Base-by-base conservation (phyloP, 2,329 filamentous ascomycete species). In the Aspergillus carbonarius region DNA sequence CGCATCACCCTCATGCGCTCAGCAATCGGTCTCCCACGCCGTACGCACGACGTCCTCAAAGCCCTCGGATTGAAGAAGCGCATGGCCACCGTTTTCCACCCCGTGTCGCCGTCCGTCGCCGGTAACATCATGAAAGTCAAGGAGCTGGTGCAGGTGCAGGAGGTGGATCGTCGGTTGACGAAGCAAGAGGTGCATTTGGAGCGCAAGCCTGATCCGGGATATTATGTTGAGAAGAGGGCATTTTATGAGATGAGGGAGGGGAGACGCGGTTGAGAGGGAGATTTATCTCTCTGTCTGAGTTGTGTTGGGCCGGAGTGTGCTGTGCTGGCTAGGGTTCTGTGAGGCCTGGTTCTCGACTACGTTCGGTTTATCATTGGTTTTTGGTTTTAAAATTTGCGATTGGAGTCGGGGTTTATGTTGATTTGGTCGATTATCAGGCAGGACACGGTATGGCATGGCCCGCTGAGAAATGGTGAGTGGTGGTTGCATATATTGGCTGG, bases 71-170 rank as follows among this genome's bases (percentile, higher is more conserved):
- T 97, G 63, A 90, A 88, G 69, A 91, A 90, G 74, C 90, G 93
- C 70, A 88, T 88, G 83, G 88, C 88, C 71, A 93, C 90, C 55
- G 93, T 96, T 70, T 96, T 96, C 82, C 89, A 96, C 77, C 90
- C 91, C 37, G 92, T 96, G 61, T 85, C 85, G 61, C 86, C 88
- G 42, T 87, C 92, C 66, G 87, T 91, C 62, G 93, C 93, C 9
- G 93, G 93, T 72, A 92, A 96, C 81, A 91, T 97, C 71, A 89
- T 97, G 82, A 89, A 89, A 76, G 92, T 97, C 68, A 97, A 97
- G 81, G 93, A 97, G 79, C 81, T 97, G 63, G 91, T 97, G 47
- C 82, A 85, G 55, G 92, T 96, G 35, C 81, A 87, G 66, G 92
- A 96, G 78, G 91, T 96, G 46, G 86, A 88, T 34, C 74, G 78